A percentile compares a stretch with the other conserved stretches of the same genome.
Conservation (phyloP, 176 grass and related monocot genomes). For the Miscanthus lutarioriparius region DNA sequence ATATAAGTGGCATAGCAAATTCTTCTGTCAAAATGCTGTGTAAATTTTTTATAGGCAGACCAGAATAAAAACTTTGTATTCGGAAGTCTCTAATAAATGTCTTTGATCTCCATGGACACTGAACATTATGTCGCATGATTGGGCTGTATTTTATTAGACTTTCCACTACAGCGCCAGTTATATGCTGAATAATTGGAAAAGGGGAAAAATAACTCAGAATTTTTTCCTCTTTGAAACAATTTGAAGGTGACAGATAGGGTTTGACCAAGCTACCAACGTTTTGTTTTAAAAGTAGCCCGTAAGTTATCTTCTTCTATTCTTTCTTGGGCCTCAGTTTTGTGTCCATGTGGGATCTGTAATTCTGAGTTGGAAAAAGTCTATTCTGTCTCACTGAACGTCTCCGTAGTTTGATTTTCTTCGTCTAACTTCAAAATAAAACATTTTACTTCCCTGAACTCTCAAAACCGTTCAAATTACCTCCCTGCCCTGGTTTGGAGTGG, state of each 20-base stretch:
- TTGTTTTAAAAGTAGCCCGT: too few relatives aligned
- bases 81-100: not conserved
- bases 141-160: not conserved
- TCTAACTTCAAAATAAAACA: too few relatives aligned
- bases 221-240: not conserved
- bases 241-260: not conserved
- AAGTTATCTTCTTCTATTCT: not conserved
- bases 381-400: too few relatives aligned
- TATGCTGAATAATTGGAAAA: not conserved
- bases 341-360: not conserved
- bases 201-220: not conserved
- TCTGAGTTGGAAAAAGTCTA: not conserved
- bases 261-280: not conserved
- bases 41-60: constrained; percentile 23
- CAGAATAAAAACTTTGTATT: constrained; percentile 1
- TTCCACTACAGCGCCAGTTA: not conserved
- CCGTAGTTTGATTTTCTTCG: too few relatives aligned
- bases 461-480: too few relatives aligned
- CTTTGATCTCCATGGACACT: not conserved
- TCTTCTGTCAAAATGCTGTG: constrained; percentile 43
- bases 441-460: too few relatives aligned
- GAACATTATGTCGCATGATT: not conserved
- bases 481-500: too few relatives aligned
- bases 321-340: not conserved
- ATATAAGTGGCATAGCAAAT: constrained; percentile 39